Percentiles rank a stretch among this genome's conserved stretches.
These are phyloP conservation scores for Citrus australasica DNA, from an alignment of 345 rosid species.

Conservation along the genomic window DNA sequence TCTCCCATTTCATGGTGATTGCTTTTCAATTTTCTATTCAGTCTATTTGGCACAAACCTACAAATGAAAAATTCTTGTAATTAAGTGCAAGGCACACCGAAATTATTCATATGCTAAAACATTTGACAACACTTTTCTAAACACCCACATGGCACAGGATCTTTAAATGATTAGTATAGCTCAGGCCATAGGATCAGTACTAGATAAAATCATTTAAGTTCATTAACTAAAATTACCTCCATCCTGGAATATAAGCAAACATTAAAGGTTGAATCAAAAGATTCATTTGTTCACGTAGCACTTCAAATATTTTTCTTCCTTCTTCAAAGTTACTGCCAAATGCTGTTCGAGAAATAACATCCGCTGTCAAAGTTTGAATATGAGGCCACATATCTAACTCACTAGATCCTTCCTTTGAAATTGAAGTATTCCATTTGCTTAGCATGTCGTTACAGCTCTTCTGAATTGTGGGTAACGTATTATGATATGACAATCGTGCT, in stretches of 20 bases:
- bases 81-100: not conserved
- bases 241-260: conserved; percentile 34
- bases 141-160: too few species aligned
- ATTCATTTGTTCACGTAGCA: conserved; percentile 19
- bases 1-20: conserved; percentile 26
- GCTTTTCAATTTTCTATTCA: conserved; percentile 37
- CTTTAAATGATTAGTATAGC: too few species aligned
- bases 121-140: too few species aligned
- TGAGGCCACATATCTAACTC: conserved; percentile 42
- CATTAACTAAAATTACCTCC: conserved; percentile 29
- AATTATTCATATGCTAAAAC: not conserved
- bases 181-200: too few species aligned
- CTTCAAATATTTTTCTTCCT: conserved; percentile 41
- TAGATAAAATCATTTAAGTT: not conserved
- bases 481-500: too few species aligned
- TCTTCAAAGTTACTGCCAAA: conserved; percentile 49
- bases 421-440: conserved; percentile 26
- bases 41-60: conserved; percentile 45
- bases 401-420: not conserved
- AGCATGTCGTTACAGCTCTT: conserved; percentile 29
- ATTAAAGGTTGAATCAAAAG: not conserved
- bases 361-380: conserved; percentile 36
- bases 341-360: conserved; percentile 46
- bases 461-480: conserved; percentile 23
- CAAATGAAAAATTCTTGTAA: not conserved